These are phyloP conservation scores for Alloteropsis angusta DNA, from an alignment of 202 grass and related monocot genomes.

Conservation along the genomic window DNA sequence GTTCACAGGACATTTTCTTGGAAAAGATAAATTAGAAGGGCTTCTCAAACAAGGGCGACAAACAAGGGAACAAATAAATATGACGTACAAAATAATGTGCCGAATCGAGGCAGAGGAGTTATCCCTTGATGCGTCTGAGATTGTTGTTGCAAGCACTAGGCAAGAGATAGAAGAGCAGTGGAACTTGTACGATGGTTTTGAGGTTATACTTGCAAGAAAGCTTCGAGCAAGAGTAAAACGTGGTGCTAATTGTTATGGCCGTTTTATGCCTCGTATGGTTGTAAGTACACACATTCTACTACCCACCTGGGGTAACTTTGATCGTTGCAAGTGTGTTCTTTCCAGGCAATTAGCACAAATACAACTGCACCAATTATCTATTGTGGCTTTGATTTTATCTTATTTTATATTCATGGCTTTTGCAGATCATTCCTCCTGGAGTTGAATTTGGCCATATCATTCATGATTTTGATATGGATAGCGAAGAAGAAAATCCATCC, in stretches of 20 bases:
- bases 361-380: background rate
- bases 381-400: slow-evolving; percentile 16
- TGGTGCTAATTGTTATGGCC: slow-evolving; percentile 82
- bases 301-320: background rate
- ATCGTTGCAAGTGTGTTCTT: slow-evolving; percentile 4
- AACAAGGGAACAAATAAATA: slow-evolving; percentile 91
- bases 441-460: slow-evolving; percentile 86
- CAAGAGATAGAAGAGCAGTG: slow-evolving; percentile 96
- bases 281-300: slow-evolving; percentile 51
- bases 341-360: slow-evolving; percentile 8
- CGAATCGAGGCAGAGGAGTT: slow-evolving; percentile 89
- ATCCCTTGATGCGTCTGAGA: slow-evolving; percentile 79
- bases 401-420: slow-evolving; percentile 11
- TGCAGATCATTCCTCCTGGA: slow-evolving; percentile 90
- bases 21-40: slow-evolving; percentile 89
- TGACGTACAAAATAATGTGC: slow-evolving; percentile 92
- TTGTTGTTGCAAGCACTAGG: slow-evolving; percentile 81
- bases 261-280: slow-evolving; percentile 93
- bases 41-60: slow-evolving; percentile 89
- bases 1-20: slow-evolving; percentile 91
- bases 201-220: slow-evolving; percentile 83
- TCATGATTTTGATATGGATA: slow-evolving; percentile 75
- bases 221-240: slow-evolving; percentile 72
- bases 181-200: slow-evolving; percentile 95
- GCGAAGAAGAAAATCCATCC: slow-evolving; percentile 59